Evolutionary conservation across 23 red algal genomes (phyloP).

Genomic region (Pyropia yezoensis): DNA sequence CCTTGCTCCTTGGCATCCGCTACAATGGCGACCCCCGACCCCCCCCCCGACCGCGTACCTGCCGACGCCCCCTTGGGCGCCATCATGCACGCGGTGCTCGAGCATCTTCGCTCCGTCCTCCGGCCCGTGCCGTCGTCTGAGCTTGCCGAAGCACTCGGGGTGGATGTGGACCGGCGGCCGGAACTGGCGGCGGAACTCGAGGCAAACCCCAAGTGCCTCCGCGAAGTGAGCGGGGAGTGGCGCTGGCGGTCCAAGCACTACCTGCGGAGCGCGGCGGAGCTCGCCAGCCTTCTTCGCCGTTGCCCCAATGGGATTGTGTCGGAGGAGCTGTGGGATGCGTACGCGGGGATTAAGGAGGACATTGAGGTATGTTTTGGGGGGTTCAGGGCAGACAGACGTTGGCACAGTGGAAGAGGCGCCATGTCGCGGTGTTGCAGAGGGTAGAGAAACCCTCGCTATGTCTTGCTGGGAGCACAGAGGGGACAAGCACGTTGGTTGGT

Average conservation of each 20-base stretch:
- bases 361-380: slow-evolving; percentile 35
- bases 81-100: slow-evolving; percentile 13
- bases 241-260: slow-evolving; percentile 86
- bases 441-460: too few relatives aligned
- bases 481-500: too few relatives aligned
- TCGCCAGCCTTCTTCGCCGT: slow-evolving; percentile 41
- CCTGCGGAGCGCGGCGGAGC: slow-evolving; percentile 58
- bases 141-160: slow-evolving; percentile 23
- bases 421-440: too few relatives aligned
- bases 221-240: slow-evolving; percentile 67
- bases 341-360: slow-evolving; percentile 73
- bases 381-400: slow-evolving; percentile 14
- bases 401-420: too few relatives aligned
- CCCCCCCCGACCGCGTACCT: too few relatives aligned
- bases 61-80: too few relatives aligned
- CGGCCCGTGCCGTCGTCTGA: slow-evolving; percentile 24
- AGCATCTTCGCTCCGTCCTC: slow-evolving; percentile 31
- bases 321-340: slow-evolving; percentile 76
- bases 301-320: slow-evolving; percentile 58
- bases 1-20: too few relatives aligned
- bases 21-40: too few relatives aligned
- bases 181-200: slow-evolving; percentile 56
- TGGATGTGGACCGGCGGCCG: slow-evolving; percentile 38
- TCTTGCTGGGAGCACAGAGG: too few relatives aligned
- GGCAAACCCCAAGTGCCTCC: slow-evolving; percentile 60